Conservation (phyloP, 768 basidiomycete genomes). For the Mycena floridula region DNA sequence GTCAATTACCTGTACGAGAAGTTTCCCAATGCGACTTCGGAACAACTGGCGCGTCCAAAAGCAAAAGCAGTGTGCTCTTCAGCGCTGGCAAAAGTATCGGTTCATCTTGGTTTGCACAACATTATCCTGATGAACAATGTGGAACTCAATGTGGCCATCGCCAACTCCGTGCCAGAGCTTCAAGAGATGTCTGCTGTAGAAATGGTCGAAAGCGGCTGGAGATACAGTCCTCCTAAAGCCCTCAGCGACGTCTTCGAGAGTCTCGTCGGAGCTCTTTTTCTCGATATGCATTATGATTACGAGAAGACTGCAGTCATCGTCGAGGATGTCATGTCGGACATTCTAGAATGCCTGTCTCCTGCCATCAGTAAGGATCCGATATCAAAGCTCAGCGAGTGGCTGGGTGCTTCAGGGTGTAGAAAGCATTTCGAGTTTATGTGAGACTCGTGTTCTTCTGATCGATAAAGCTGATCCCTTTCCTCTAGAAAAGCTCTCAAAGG, state of each 20-base stretch:
- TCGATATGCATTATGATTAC: constrained; percentile 73
- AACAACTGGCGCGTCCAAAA: constrained; percentile 68
- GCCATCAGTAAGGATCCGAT: constrained; percentile 66
- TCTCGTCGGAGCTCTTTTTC: constrained; percentile 74
- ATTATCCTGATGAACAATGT: constrained; percentile 63
- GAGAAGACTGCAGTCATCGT: constrained; percentile 59
- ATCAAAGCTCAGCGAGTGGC: constrained; percentile 65
- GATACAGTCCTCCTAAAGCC: constrained; percentile 80
- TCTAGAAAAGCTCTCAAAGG: constrained; percentile 7
- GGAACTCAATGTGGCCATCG: constrained; percentile 60
- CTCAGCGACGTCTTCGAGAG: constrained; percentile 84
- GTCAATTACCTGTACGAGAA: constrained; percentile 64
- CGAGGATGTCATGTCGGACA: constrained; percentile 58
- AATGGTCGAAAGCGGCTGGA: constrained; percentile 68
- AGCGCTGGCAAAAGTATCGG: constrained; percentile 63
- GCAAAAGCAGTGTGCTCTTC: constrained; percentile 68
- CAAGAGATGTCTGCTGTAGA: constrained; percentile 49
- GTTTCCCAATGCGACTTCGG: constrained; percentile 68
- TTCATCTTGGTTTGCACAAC: constrained; percentile 65
- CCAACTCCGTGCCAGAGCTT: constrained; percentile 54
- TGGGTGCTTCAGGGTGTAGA: constrained; percentile 50
- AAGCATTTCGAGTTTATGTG: constrained; percentile 37
- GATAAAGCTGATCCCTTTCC: background rate
- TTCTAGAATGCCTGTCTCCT: constrained; percentile 55
- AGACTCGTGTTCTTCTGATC: background rate